A percentile compares a stretch with the other conserved stretches of the same genome.
Evolutionary conservation across 108 stramenopile genomes (phyloP).

Genomic region (Chaetoceros tenuissimus): DNA sequence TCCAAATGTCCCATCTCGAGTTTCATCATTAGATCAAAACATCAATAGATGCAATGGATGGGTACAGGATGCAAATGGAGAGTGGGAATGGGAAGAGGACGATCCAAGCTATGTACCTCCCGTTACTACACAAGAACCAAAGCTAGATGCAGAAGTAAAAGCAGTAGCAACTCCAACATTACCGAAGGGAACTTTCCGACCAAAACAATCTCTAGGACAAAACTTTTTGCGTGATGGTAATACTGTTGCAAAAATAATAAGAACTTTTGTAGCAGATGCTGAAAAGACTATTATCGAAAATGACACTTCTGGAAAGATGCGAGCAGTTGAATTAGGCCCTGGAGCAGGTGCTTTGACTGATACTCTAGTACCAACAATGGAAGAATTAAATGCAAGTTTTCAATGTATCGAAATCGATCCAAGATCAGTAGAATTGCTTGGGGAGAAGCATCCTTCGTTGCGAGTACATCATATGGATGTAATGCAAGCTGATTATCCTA

Average conservation of each 20-base stretch:
- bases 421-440: constrained; percentile 75
- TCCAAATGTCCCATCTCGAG: too few species aligned
- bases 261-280: constrained; percentile 79
- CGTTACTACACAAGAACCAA: constrained; percentile 1
- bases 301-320: constrained; percentile 14
- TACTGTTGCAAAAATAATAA: constrained; percentile 87
- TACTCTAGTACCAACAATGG: constrained; percentile 57
- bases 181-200: constrained; percentile 62
- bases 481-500: constrained; percentile 81
- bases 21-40: too few species aligned
- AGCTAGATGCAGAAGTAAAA: neutral
- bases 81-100: constrained; percentile 86
- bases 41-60: too few species aligned
- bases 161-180: constrained; percentile 46
- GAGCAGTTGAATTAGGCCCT: constrained; percentile 88
- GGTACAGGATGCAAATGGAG: constrained; percentile 61
- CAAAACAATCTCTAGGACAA: constrained; percentile 95
- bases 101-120: constrained; percentile 34
- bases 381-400: constrained; percentile 26
- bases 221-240: constrained; percentile 93
- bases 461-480: constrained; percentile 72
- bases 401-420: constrained; percentile 93
- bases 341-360: constrained; percentile 93
- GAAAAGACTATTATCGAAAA: constrained; percentile 12
- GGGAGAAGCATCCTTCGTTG: constrained; percentile 55